phyloP scores from a whole-genome alignment of 257 asterid genomes.

The Haberlea rhodopensis region DNA sequence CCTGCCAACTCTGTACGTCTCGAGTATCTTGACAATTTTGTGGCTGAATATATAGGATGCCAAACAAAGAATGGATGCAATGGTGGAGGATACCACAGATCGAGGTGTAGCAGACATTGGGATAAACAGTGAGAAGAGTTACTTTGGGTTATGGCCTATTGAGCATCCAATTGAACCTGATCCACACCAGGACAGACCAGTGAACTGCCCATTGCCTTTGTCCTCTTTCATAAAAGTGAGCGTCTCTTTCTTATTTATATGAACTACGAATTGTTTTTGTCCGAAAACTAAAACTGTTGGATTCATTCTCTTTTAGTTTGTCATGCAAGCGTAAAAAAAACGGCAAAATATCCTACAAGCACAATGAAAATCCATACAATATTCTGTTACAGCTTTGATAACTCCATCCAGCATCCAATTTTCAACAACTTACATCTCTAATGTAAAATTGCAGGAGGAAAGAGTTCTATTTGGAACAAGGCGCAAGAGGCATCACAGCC shows the following conservation, averaged over 20 bases:
- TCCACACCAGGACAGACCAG: conserved; percentile 1
- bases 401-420: background rate
- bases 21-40: background rate
- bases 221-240: background rate
- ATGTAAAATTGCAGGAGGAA: background rate
- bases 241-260: background rate
- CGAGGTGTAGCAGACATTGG: background rate
- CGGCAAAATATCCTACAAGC: background rate
- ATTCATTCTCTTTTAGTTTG: too few species aligned
- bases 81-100: background rate
- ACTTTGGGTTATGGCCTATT: background rate
- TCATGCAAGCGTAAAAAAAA: background rate
- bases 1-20: too few species aligned
- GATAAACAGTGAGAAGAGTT: background rate
- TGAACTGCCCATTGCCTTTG: background rate
- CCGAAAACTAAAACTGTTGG: too few species aligned
- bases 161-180: background rate
- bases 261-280: too few species aligned
- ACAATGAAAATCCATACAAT: background rate
- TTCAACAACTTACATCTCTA: background rate
- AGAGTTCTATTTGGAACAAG: background rate
- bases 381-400: background rate
- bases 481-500: conserved; percentile 1
- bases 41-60: background rate
- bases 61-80: background rate